Evolutionary conservation across 2,329 filamentous ascomycete species (phyloP), one percentile per base, ranked within the genome.

Genomic region (Coniella vitis): DNA sequence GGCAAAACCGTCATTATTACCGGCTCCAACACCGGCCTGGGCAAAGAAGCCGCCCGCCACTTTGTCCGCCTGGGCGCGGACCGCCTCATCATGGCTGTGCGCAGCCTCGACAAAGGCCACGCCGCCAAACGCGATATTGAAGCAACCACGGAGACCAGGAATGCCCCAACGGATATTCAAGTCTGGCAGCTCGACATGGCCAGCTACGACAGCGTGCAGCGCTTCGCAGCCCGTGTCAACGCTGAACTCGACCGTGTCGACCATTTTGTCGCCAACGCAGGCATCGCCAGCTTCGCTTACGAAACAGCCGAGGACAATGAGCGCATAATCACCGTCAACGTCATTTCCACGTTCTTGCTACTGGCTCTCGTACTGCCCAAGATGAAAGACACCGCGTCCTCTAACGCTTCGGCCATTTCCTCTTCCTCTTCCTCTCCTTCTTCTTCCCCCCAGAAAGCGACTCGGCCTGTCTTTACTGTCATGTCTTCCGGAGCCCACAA

Each of bases 271-370:
- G 40, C 50, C 35, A 54, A 53, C 19, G 54, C 54, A 20, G 38
- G 36, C 25, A 14, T 56, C 2, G 45, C 45, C 12, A 38, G 45
- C 13, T 32, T 25, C 25, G 4, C n/a, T 8, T 47, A 35, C 25
- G 21, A 16, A 16, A 38, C 35, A 5, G 39, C 36, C 8, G 47
- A 49, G 36, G 47, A 35, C 7, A 42, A 43, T 29, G 47, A 49
- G 47, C n/a, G 17, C 10, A 21, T 47, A 44, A 16, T 64, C 42
- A 54, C 54, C 7, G 57, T 66, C 44, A 67, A 67, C 48, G 62
- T 64, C 20, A 53, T 66, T 37, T 47, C 47, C 38, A 64, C 60
- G 0, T 59, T 62, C 50, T 52, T 65, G 29, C 53, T 67, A 10
- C 54, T 53, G 17, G 43, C 64, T 1, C 53, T 63, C 9, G 50